Percentiles rank a stretch among this genome's conserved stretches.
phyloP scores from a whole-genome alignment of 176 grass and related monocot genomes.

The Aegilops sharonensis region DNA sequence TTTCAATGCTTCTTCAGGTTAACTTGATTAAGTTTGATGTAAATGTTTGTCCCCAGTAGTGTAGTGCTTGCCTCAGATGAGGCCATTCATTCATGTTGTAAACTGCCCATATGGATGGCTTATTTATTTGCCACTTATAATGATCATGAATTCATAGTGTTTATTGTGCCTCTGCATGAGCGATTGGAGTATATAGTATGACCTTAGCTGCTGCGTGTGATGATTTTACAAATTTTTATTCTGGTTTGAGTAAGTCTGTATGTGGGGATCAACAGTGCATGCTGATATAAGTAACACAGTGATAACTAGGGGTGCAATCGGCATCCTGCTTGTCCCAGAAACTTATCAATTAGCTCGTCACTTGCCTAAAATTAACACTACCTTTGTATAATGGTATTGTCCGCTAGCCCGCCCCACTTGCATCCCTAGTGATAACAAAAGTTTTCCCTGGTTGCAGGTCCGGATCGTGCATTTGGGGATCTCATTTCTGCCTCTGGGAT shows the following conservation, averaged over 20 bases:
- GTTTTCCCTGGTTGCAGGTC: constrained; percentile 49
- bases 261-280: neutral
- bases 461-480: constrained; percentile 88
- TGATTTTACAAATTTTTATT: neutral
- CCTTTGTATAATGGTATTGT: too few species aligned
- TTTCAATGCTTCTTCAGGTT: neutral
- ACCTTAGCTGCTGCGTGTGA: constrained; percentile 1
- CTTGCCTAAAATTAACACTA: too few species aligned
- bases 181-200: neutral
- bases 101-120: neutral
- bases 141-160: neutral
- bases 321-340: too few species aligned
- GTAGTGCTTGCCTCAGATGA: constrained; percentile 11
- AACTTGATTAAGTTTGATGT: neutral
- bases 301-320: too few species aligned
- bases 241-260: neutral
- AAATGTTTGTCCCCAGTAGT: neutral
- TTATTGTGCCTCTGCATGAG: neutral
- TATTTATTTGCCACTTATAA: neutral
- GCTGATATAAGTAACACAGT: neutral
- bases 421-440: neutral
- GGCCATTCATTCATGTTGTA: neutral
- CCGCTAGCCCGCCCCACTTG: too few species aligned
- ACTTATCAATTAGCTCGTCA: too few species aligned
- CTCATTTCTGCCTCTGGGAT: constrained; percentile 67